Conservation (phyloP, 208 protist genomes). For the Phytomonas francai region DNA sequence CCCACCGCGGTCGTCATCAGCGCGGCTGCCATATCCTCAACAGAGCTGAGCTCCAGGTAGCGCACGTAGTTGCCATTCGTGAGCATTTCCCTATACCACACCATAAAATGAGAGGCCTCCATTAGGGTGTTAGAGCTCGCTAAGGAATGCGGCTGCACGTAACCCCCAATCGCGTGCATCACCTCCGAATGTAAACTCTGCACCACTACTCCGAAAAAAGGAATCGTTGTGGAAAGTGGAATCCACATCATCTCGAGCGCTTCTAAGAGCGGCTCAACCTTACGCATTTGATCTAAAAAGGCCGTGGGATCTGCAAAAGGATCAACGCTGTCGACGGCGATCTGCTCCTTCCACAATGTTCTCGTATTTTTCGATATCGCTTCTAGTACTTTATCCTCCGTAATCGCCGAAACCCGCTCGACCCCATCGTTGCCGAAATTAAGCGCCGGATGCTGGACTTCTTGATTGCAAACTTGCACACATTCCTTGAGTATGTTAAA, state of each 20-base stretch:
- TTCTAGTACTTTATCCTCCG: constrained; percentile 30
- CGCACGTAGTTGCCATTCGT: constrained; percentile 47
- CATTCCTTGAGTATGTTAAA: constrained; percentile 73
- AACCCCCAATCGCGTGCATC: constrained; percentile 61
- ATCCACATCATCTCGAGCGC: constrained; percentile 79
- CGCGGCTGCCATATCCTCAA: constrained; percentile 56
- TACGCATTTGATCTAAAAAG: constrained; percentile 84
- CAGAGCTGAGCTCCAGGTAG: constrained; percentile 46
- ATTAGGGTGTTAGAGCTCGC: constrained; percentile 66
- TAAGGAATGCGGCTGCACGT: constrained; percentile 36
- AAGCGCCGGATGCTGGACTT: constrained; percentile 43
- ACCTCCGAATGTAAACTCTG: constrained; percentile 59
- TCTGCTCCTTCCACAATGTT: constrained; percentile 74
- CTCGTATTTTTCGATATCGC: constrained; percentile 50
- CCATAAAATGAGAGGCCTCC: constrained; percentile 73
- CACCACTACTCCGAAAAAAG: constrained; percentile 70
- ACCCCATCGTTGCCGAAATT: constrained; percentile 45
- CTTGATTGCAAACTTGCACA: constrained; percentile 51
- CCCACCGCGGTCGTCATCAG: constrained; percentile 72
- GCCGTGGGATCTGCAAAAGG: constrained; percentile 56
- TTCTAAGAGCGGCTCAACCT: constrained; percentile 66
- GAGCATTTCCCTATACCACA: constrained; percentile 84
- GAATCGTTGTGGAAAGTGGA: constrained; percentile 48
- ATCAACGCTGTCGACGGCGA: constrained; percentile 76
- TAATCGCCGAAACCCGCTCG: constrained; percentile 52